Evolutionary conservation across 2,329 filamentous ascomycete species (phyloP).

Genomic region (Hypoxylon sp.): DNA sequence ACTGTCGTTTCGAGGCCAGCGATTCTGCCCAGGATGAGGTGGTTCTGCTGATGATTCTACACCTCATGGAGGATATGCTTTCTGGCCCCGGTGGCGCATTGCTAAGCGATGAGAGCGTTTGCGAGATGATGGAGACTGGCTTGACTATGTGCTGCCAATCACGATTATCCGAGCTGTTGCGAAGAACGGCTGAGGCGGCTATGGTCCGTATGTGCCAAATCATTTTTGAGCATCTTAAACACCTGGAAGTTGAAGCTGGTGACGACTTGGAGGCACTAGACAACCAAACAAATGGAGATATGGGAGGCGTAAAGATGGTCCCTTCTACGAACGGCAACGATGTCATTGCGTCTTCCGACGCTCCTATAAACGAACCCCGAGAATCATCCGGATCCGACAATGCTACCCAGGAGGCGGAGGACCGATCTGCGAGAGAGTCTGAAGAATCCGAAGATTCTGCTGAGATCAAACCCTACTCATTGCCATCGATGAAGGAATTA

Average conservation of each 20-base stretch:
- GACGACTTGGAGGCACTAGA: constrained; percentile 73
- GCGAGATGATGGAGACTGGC: constrained; percentile 99
- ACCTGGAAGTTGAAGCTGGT: constrained; percentile 79
- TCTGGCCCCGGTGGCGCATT: constrained; percentile 91
- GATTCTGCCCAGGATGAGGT: constrained; percentile 96
- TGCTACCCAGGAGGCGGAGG: constrained; percentile 41
- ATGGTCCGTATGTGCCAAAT: constrained; percentile 99
- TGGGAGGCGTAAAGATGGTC: constrained; percentile 84
- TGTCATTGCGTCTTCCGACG: constrained; percentile 63
- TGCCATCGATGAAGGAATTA: constrained; percentile 92
- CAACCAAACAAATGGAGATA: constrained; percentile 70
- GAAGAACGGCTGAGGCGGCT: constrained; percentile 90
- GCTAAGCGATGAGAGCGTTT: constrained; percentile 97
- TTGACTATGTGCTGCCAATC: constrained; percentile 97
- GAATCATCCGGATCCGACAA: constrained; percentile 56
- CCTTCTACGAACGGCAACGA: constrained; percentile 73
- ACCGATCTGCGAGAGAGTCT: constrained; percentile 36
- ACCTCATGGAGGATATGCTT: constrained; percentile 98
- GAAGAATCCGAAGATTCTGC: constrained; percentile 46
- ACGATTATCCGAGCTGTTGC: constrained; percentile 87
- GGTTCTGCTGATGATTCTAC: constrained; percentile 90
- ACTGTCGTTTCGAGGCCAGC: constrained; percentile 96
- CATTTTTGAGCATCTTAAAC: constrained; percentile 92
- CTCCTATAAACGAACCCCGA: constrained; percentile 49
- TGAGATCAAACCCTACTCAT: constrained; percentile 84